Evolutionary conservation across 1,139 yeast genomes (phyloP).

Genomic region (Suhomyces terraborum): DNA sequence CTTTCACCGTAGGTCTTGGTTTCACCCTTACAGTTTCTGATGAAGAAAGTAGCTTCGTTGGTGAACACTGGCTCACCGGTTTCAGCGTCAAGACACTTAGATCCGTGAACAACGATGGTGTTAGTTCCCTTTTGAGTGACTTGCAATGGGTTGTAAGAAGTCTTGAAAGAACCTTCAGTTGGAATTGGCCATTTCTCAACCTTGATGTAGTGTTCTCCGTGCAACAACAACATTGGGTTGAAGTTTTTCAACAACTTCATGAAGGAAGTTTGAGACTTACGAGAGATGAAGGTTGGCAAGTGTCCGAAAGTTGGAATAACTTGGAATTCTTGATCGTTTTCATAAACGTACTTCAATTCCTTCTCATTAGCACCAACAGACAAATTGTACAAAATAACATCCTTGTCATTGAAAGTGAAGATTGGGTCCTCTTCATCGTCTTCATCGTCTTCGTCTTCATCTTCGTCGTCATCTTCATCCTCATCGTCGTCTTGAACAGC

Average conservation of each 20-base stretch:
- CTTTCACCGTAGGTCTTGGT: constrained; percentile 52
- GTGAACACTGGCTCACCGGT: constrained; percentile 72
- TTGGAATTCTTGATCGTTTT: constrained; percentile 75
- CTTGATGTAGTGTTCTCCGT: constrained; percentile 93
- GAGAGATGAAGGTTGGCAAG: constrained; percentile 64
- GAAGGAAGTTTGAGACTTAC: constrained; percentile 54
- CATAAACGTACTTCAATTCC: constrained; percentile 81
- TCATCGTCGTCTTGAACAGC: constrained; percentile 67
- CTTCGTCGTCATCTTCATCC: constrained; percentile 51
- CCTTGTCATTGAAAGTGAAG: constrained; percentile 60
- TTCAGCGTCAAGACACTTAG: constrained; percentile 66
- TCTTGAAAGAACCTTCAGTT: constrained; percentile 61
- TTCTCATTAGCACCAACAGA: constrained; percentile 84
- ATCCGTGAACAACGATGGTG: constrained; percentile 77
- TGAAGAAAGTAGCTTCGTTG: constrained; percentile 83
- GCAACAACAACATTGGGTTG: constrained; percentile 85
- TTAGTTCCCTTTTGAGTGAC: constrained; percentile 88
- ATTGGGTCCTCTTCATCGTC: constrained; percentile 53
- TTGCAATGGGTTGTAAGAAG: constrained; percentile 68
- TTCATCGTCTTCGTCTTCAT: constrained; percentile 52
- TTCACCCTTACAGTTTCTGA: constrained; percentile 79
- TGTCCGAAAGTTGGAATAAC: constrained; percentile 94
- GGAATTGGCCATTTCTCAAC: constrained; percentile 81
- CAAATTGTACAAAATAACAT: constrained; percentile 81
- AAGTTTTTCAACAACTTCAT: constrained; percentile 70